phyloP scores from a whole-genome alignment of 148 eudicot genomes.

The Amaranthus palmeri region DNA sequence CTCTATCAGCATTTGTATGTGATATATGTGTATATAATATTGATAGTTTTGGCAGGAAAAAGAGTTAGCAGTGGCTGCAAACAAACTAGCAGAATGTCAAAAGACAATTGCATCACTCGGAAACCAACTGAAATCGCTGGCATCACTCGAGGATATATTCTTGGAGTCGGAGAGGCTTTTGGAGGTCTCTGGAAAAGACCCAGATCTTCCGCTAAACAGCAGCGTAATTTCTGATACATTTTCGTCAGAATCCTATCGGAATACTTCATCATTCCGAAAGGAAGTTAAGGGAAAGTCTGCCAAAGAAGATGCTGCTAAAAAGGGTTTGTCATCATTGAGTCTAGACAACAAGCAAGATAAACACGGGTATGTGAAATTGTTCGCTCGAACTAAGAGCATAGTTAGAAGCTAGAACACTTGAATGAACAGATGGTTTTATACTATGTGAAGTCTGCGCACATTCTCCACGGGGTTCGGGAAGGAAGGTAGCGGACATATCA shows the following conservation, averaged over 20 bases:
- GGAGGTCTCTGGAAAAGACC: constrained; percentile 26
- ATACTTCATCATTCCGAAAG: background rate
- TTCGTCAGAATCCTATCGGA: constrained; percentile 12
- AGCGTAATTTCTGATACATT: constrained; percentile 16
- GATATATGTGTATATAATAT: background rate
- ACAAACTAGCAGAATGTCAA: constrained; percentile 67
- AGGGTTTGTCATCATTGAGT: background rate
- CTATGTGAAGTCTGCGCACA: background rate
- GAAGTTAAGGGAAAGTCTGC: background rate
- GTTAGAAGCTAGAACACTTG: constrained; percentile 19
- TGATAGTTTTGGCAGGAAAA: constrained; percentile 48
- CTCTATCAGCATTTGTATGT: too few species aligned
- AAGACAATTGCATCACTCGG: constrained; percentile 86
- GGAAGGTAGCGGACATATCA: too few species aligned
- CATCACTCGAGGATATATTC: constrained; percentile 63
- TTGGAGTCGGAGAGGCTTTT: constrained; percentile 32
- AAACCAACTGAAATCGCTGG: constrained; percentile 61
- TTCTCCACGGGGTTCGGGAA: too few species aligned
- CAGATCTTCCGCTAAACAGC: constrained; percentile 15
- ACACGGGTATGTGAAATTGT: constrained; percentile 28
- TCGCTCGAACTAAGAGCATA: constrained; percentile 28
- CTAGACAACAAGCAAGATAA: constrained; percentile 20
- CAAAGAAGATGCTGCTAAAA: constrained; percentile 13
- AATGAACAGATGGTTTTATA: background rate
- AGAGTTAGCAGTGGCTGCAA: constrained; percentile 64